These are phyloP conservation scores for Hypoxylon sp. DNA, from an alignment of 2,329 filamentous ascomycete species.

Conservation along the genomic window DNA sequence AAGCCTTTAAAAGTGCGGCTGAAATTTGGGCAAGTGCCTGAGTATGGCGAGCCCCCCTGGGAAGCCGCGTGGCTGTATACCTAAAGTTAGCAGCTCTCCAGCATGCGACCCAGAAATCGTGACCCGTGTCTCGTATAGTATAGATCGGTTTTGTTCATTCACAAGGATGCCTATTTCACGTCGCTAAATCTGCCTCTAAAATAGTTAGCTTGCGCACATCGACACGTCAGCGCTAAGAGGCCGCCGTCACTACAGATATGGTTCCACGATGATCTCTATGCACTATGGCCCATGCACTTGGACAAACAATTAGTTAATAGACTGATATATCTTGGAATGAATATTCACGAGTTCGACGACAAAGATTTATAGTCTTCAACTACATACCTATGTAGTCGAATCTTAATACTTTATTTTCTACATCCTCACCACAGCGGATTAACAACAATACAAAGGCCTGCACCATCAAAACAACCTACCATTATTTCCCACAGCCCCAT, in stretches of 20 bases:
- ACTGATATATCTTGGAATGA: slow-evolving; percentile 20
- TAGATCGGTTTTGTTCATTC: background rate
- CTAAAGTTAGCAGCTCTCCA: slow-evolving; percentile 17
- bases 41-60: background rate
- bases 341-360: background rate
- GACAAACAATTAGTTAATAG: background rate
- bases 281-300: background rate
- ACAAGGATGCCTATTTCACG: slow-evolving; percentile 3
- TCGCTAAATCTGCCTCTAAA: slow-evolving; percentile 13
- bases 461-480: background rate
- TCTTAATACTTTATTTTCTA: background rate
- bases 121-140: background rate
- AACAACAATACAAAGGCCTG: background rate
- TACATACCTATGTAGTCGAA: background rate
- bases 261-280: slow-evolving; percentile 3
- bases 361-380: background rate
- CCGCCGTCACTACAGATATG: background rate
- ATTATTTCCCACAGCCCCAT: background rate
- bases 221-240: slow-evolving; percentile 30
- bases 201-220: slow-evolving; percentile 2
- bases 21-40: slow-evolving; percentile 1
- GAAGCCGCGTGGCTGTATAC: slow-evolving; percentile 9
- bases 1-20: slow-evolving; percentile 4
- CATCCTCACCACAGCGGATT: background rate
- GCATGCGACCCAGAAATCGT: slow-evolving; percentile 5